phyloP scores from a whole-genome alignment of 345 rosid species.

The Gossypium stocksii region DNA sequence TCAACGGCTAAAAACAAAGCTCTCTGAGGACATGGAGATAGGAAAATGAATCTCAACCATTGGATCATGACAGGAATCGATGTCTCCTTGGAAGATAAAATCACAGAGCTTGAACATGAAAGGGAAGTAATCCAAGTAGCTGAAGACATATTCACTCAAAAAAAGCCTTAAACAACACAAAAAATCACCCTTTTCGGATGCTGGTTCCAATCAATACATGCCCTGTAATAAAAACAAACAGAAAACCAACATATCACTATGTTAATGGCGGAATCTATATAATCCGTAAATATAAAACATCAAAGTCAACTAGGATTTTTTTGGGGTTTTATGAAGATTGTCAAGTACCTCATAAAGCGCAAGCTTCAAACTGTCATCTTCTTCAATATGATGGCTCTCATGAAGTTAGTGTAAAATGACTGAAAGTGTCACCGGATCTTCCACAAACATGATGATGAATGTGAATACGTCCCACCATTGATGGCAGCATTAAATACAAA shows the following conservation, averaged over 20 bases:
- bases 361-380: background rate
- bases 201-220: too few species aligned
- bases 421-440: background rate
- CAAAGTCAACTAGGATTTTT: background rate
- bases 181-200: background rate
- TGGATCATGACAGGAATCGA: slow-evolving; percentile 43
- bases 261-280: background rate
- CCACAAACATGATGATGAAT: too few species aligned
- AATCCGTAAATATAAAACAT: background rate
- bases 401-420: background rate
- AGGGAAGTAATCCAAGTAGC: slow-evolving; percentile 49
- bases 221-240: too few species aligned
- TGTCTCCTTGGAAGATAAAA: slow-evolving; percentile 27
- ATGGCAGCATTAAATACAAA: background rate
- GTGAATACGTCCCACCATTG: background rate
- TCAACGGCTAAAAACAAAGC: slow-evolving; percentile 52
- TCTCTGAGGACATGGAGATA: slow-evolving; percentile 84
- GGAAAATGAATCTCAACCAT: slow-evolving; percentile 71
- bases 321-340: background rate
- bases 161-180: background rate
- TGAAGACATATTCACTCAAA: slow-evolving; percentile 35
- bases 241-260: background rate
- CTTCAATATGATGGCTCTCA: background rate
- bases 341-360: background rate
- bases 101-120: slow-evolving; percentile 55